Base-by-base conservation (phyloP, 2,329 filamentous ascomycete genomes). In the Epichloe amarillans region DNA sequence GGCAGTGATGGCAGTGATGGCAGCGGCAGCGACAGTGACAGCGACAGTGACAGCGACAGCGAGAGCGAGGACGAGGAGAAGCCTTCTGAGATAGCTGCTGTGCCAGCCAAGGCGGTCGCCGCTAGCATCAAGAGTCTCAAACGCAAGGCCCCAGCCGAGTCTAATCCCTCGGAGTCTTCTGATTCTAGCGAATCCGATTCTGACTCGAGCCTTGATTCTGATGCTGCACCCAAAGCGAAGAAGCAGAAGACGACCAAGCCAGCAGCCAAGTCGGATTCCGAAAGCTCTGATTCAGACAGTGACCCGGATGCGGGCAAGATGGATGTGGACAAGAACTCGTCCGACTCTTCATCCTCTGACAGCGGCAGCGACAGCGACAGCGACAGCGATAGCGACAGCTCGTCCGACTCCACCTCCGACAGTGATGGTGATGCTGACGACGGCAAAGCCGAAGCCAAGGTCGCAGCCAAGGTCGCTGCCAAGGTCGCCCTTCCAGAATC, bases 151-250 rank as follows among this genome's bases (percentile, higher is more conserved):
- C 62, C 64, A 0, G 58, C 58, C 37, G 57, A 61, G 21, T 59
- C 55, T 15, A 57, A 50, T 51, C 55, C 61, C 19, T 62, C 50
- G 3, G 36, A 41, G 49, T 65, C 63, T 2, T 62, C 60, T 12
- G 55, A 56, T 15, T 57, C 55, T 4, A 59, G 57, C 42, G 69
- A 67, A 51, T 67, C 66, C 15, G 62, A 61, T 12, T 69, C 66
- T 4, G 60, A 58, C 14, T 67, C 67, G 1, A 63, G 68, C 46
- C 74, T 73, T 17, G 68, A 66, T 55, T 72, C 69, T 8, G 72
- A 74, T 39, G 69, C 69, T 40, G 69, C 74, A 52, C 75, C 72
- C 3, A 69, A 69, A 53, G 56, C 66, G 26, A 82, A 82, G 69
- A 82, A 79, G 65, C 63, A 63, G 54, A 73, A 72, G 62, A 69